Conservation (phyloP, 441 rosid genomes). For the Bruguiera hainesii region DNA sequence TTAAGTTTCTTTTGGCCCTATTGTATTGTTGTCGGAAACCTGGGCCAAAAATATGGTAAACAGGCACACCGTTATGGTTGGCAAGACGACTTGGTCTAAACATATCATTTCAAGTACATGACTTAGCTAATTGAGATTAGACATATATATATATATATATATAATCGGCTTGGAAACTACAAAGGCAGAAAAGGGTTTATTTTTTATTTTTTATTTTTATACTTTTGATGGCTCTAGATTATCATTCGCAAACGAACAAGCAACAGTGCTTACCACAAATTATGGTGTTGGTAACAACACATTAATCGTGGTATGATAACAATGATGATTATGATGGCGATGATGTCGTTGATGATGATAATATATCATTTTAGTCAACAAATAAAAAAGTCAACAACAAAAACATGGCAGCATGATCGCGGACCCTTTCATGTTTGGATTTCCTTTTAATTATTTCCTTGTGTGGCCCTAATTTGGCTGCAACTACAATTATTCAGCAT, state of each 20-base stretch:
- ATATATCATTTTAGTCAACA: not conserved
- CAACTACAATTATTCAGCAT: constrained; percentile 29
- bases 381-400: constrained; percentile 14
- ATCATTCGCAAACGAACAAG: constrained; percentile 24
- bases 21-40: not conserved
- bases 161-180: too few species aligned
- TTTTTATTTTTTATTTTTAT: not conserved
- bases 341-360: constrained; percentile 14
- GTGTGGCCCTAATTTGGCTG: constrained; percentile 26
- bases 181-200: not conserved
- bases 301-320: constrained; percentile 21
- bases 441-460: constrained; percentile 7
- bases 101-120: constrained; percentile 13
- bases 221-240: not conserved
- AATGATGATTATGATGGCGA: constrained; percentile 22
- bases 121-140: not conserved
- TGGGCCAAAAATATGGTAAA: not conserved
- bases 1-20: not conserved
- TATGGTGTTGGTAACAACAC: constrained; percentile 29
- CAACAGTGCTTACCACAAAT: constrained; percentile 1
- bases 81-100: constrained; percentile 26
- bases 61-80: not conserved
- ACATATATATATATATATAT: too few species aligned
- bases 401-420: constrained; percentile 23
- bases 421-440: constrained; percentile 3